Conservation (phyloP, 2,329 filamentous ascomycete species). For the Paracorniculantispora psalliotae region DNA sequence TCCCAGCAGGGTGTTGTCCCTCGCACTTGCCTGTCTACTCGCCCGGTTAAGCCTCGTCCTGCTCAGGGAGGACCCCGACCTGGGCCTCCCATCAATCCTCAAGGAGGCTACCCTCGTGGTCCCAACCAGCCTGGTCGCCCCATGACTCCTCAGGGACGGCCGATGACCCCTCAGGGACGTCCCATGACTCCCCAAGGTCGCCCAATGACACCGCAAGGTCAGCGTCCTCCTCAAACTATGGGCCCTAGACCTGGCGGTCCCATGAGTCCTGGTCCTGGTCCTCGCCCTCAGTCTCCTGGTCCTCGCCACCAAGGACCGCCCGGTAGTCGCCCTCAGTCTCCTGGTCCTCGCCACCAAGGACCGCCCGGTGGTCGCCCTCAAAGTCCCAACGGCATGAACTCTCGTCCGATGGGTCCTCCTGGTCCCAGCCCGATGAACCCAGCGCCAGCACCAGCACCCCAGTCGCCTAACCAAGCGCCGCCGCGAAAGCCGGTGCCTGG, state of each 20-base stretch:
- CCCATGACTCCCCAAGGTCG: conserved; percentile 34
- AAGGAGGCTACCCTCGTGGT: conserved; percentile 25
- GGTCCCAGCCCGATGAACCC: conserved; percentile 44
- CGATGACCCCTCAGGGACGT: conserved; percentile 35
- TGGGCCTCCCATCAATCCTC: conserved; percentile 49
- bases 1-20: conserved; percentile 91
- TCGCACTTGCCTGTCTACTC: conserved; percentile 85
- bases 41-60: conserved; percentile 80
- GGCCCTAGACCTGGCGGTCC: conserved; percentile 10
- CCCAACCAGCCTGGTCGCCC: conserved; percentile 20
- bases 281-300: conserved; percentile 27
- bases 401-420: conserved; percentile 36
- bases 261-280: neutral
- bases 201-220: conserved; percentile 27
- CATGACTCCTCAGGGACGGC: conserved; percentile 24
- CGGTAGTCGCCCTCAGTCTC: conserved; percentile 46
- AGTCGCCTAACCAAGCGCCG: conserved; percentile 26
- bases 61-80: conserved; percentile 43
- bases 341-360: conserved; percentile 34
- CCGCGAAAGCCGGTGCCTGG: conserved; percentile 50
- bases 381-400: conserved; percentile 37
- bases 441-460: conserved; percentile 19
- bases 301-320: too few species aligned
- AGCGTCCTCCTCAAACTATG: conserved; percentile 35
- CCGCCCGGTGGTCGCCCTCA: conserved; percentile 32